Evolutionary conservation across 2,329 filamentous ascomycete species (phyloP).

Genomic region (Aspergillus caelatus): DNA sequence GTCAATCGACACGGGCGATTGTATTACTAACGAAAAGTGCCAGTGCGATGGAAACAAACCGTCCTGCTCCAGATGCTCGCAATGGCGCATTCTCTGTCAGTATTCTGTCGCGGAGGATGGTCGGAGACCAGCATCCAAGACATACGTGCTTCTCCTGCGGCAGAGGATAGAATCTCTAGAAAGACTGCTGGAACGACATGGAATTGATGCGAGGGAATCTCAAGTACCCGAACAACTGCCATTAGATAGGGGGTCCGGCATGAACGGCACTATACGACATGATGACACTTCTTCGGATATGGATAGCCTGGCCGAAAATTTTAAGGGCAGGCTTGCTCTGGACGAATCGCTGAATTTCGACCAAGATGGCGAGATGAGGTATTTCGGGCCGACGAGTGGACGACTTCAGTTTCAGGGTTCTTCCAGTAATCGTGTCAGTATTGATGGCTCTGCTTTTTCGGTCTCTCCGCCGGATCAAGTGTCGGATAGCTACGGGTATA

Average conservation of each 20-base stretch:
- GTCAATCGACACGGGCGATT: not conserved
- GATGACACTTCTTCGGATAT: conserved; percentile 14
- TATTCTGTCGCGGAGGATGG: conserved; percentile 37
- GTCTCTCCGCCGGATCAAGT: conserved; percentile 1
- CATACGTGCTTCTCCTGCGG: conserved; percentile 39
- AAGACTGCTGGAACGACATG: conserved; percentile 29
- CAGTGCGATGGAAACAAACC: conserved; percentile 39
- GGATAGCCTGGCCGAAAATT: conserved; percentile 25
- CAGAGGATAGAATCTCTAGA: conserved; percentile 37
- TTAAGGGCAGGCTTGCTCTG: conserved; percentile 37
- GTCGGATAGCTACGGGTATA: conserved; percentile 2
- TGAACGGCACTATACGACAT: not conserved
- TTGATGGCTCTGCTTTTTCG: not conserved
- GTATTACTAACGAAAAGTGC: not conserved
- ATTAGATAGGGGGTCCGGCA: not conserved
- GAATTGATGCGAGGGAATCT: conserved; percentile 34
- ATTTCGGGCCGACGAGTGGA: conserved; percentile 43
- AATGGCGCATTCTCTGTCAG: conserved; percentile 32
- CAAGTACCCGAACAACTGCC: conserved; percentile 1
- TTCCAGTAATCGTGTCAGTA: conserved; percentile 8
- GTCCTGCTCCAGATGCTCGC: conserved; percentile 36
- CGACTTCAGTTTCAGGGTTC: conserved; percentile 34
- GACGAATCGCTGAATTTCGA: conserved; percentile 43
- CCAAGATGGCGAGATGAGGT: conserved; percentile 37
- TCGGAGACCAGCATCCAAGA: conserved; percentile 38